A percentile compares a stretch with the other conserved stretches of the same genome.
Evolutionary conservation across 2,329 filamentous ascomycete species (phyloP).

Genomic region (Penicillium sp.): DNA sequence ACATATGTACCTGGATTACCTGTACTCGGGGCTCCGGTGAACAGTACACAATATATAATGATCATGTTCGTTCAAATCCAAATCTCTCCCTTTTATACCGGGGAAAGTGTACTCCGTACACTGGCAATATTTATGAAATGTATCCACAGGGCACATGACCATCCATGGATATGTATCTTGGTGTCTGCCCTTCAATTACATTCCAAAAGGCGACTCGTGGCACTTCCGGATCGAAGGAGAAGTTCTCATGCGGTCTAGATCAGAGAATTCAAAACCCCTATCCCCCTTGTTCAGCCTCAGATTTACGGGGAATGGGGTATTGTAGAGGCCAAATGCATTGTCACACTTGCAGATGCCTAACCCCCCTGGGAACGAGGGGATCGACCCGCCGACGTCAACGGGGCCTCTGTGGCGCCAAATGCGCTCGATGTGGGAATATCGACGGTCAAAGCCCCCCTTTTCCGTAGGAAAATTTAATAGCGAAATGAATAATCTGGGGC

Average conservation of each 20-base stretch:
- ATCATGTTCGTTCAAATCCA: background rate
- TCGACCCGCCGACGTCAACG: conserved; percentile 14
- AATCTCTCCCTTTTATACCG: background rate
- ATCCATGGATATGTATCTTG: background rate
- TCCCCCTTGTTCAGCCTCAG: conserved; percentile 3
- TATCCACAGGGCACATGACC: background rate
- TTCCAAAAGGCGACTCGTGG: background rate
- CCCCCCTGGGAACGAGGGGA: conserved; percentile 6
- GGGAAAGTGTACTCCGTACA: background rate
- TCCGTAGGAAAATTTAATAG: background rate
- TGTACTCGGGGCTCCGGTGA: background rate
- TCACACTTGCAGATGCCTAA: background rate
- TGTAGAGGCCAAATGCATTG: background rate
- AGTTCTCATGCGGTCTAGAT: conserved; percentile 6
- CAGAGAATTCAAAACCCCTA: background rate
- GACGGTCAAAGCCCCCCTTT: background rate
- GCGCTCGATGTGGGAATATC: conserved; percentile 2
- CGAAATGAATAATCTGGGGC: background rate
- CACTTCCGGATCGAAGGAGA: background rate
- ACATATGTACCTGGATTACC: background rate
- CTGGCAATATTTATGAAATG: background rate
- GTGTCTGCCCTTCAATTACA: background rate
- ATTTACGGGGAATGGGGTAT: background rate
- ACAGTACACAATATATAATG: background rate
- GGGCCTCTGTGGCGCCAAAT: conserved; percentile 10